Base-by-base conservation (phyloP, 208 protist species). In the Leptomonas seymouri region DNA sequence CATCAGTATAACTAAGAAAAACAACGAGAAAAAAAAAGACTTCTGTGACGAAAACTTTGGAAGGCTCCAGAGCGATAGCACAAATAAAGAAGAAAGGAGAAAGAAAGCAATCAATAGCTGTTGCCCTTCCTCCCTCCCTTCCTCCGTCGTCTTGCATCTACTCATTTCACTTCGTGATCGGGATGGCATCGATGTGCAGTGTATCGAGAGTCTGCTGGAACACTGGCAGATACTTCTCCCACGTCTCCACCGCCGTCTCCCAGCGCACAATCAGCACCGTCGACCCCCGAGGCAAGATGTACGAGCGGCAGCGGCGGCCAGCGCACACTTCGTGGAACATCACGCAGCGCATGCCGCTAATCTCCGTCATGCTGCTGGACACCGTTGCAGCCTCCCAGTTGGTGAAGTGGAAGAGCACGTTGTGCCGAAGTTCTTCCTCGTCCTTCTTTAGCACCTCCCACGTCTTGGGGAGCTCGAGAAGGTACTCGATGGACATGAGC, bases 181-280 rank as follows among this genome's bases (percentile, higher is more conserved):
- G 48, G 18, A 36, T 27, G 21, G 54, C 74, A 55, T 92, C 78
- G 36, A 92, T 12, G 66, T 88, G 82, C 2, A 91, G 74, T 2
- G 86, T 88, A 58, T 92, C 86, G 51, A 92, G 51, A 54, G 85
- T 86, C 41, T 75, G 67, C 46, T 88, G 79, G 57, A 93, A 72
- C 21, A 74, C 46, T 14, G 71, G 77, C 51, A 86, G 28, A n/a
- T 80, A 28, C 30, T 41, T 46, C 12, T 89, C 84, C 75, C 78
- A 89, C 15, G 75, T 60, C 0, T 49, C 75, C 6, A 41, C 71
- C n/a, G 67, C 27, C 14, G 87, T 66, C 73, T 89, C 84, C 74
- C 78, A 88, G 5, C 87, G 81, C 49, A 93, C 58, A 23, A 88
- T 50, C 12, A 89, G 60, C 23, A 88, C 61, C 12, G 74, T 74